Evolutionary conservation across 495 filamentous ascomycete genomes (phyloP).

Genomic region (Glarea lozoyensis): DNA sequence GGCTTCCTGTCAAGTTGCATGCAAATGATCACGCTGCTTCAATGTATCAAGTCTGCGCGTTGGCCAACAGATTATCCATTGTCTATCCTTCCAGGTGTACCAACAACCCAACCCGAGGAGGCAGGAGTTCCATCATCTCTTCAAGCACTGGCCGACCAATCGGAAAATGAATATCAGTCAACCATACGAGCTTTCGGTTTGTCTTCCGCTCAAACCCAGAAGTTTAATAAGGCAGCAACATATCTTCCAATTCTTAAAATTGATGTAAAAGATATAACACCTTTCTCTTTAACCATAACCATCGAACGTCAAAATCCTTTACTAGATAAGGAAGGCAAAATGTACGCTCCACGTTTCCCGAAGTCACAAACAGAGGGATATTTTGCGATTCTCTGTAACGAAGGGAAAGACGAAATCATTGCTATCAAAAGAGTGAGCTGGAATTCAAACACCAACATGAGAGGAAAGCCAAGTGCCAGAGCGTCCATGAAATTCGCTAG

Average conservation of each 20-base stretch:
- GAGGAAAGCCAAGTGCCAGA: constrained; percentile 34
- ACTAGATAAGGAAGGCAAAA: constrained; percentile 51
- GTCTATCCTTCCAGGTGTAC: constrained; percentile 74
- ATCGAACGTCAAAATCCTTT: constrained; percentile 60
- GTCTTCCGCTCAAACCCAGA: constrained; percentile 18
- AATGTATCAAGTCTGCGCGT: constrained; percentile 82
- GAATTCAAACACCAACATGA: constrained; percentile 32
- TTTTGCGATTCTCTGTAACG: constrained; percentile 70
- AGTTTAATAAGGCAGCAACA: constrained; percentile 49
- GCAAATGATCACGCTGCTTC: constrained; percentile 76
- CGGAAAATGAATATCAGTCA: constrained; percentile 24
- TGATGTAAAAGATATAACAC: constrained; percentile 47
- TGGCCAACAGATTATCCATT: constrained; percentile 82
- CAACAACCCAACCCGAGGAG: constrained; percentile 24
- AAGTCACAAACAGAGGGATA: constrained; percentile 94
- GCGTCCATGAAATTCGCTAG: constrained; percentile 56
- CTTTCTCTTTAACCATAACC: constrained; percentile 51
- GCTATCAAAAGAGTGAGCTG: constrained; percentile 81
- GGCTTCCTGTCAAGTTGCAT: constrained; percentile 65
- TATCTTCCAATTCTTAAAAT: constrained; percentile 63
- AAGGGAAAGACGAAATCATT: constrained; percentile 60
- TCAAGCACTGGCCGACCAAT: constrained; percentile 34
- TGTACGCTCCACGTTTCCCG: constrained; percentile 82
- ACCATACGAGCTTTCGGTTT: constrained; percentile 19
- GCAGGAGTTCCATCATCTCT: constrained; percentile 26